Conservation (phyloP, 768 basidiomycete species). For the Mrakia frigida region DNA sequence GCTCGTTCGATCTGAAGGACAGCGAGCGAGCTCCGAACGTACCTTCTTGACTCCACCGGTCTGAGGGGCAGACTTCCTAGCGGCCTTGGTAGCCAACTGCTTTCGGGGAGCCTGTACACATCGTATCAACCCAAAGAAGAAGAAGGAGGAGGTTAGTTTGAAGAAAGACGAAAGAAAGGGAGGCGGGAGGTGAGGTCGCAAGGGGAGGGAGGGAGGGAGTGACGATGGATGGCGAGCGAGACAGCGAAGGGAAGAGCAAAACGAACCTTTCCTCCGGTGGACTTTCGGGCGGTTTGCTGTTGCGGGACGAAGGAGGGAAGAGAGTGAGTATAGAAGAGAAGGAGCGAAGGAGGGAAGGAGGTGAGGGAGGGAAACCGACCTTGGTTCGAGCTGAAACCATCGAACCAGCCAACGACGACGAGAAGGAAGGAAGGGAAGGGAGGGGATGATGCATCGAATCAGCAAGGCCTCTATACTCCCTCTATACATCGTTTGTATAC, state of each 20-base stretch:
- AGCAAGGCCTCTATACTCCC: neutral
- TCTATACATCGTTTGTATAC: neutral
- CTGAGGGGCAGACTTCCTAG: slow-evolving; percentile 67
- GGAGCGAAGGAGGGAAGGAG: neutral
- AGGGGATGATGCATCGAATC: neutral
- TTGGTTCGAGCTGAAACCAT: slow-evolving; percentile 3
- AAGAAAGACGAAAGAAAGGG: neutral
- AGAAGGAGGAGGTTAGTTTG: neutral
- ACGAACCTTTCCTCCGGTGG: slow-evolving; percentile 32
- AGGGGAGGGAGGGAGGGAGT: neutral
- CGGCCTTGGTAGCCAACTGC: slow-evolving; percentile 93
- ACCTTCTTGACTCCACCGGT: slow-evolving; percentile 33
- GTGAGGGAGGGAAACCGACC: neutral
- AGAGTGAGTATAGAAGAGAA: neutral
- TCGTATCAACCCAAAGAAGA: neutral
- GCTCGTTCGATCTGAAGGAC: neutral
- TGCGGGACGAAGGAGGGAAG: neutral
- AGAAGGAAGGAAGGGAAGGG: neutral
- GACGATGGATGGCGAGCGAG: slow-evolving; percentile 9
- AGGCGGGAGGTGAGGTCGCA: neutral
- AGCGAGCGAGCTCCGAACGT: neutral
- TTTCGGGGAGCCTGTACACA: slow-evolving; percentile 74
- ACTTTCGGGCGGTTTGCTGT: slow-evolving; percentile 33
- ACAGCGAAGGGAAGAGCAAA: neutral
- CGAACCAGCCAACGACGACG: neutral